These are phyloP conservation scores for Saitozyma podzolica DNA, from an alignment of 768 basidiomycete species.

Conservation along the genomic window DNA sequence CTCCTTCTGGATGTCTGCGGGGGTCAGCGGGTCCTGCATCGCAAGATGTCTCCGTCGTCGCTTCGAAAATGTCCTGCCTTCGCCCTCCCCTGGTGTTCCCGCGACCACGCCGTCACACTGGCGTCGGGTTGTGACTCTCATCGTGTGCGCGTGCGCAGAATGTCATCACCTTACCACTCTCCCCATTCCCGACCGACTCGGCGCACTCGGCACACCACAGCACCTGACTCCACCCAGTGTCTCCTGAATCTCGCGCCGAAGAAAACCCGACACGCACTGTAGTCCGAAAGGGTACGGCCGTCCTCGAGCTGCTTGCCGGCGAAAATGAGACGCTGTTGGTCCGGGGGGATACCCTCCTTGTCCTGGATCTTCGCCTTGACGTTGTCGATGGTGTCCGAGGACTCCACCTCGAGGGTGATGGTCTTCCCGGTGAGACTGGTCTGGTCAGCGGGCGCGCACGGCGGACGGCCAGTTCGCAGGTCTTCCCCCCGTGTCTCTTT, in stretches of 20 bases:
- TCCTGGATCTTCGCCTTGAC: conserved; percentile 57
- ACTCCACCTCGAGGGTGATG: conserved; percentile 62
- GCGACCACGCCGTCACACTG: not conserved
- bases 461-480: not conserved
- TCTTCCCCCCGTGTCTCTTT: not conserved
- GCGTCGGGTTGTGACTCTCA: not conserved
- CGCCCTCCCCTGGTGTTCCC: not conserved
- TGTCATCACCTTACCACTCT: not conserved
- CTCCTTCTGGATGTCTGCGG: conserved; percentile 59
- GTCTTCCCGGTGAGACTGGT: conserved; percentile 68
- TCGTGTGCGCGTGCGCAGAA: not conserved
- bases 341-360: conserved; percentile 55
- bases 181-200: not conserved
- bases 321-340: conserved; percentile 59
- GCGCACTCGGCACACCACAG: not conserved
- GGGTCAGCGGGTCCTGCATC: conserved; percentile 8
- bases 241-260: not conserved
- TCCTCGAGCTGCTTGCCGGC: conserved; percentile 59
- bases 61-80: not conserved
- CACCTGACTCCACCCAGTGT: not conserved
- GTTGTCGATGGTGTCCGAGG: conserved; percentile 58
- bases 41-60: not conserved
- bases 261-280: conserved; percentile 31
- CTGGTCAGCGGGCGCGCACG: not conserved
- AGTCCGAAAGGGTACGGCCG: conserved; percentile 54